Conservation (phyloP, 179 eudicot genomes). For the Vitellaria paradoxa region DNA sequence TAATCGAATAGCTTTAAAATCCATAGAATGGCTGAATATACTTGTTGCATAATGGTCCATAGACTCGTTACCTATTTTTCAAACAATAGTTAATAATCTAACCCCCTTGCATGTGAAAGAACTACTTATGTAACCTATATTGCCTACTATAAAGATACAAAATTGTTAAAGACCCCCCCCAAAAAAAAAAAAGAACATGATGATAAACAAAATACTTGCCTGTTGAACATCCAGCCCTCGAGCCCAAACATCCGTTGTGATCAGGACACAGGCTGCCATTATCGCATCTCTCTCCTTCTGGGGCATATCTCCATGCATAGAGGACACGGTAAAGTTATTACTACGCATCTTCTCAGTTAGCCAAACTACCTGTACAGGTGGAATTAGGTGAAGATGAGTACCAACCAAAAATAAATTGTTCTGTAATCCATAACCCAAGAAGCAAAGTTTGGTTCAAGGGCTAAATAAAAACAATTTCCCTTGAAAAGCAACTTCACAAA, state of each 20-base stretch:
- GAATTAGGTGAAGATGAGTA: neutral
- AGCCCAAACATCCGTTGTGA: conserved; percentile 99
- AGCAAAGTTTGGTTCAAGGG: neutral
- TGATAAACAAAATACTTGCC: conserved; percentile 45
- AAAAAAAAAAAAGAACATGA: too few relatives aligned
- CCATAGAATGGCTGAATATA: neutral
- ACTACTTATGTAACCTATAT: neutral
- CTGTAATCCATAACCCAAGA: neutral
- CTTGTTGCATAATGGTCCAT: neutral
- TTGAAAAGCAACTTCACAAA: neutral
- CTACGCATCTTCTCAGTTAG: conserved; percentile 92
- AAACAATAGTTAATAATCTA: neutral
- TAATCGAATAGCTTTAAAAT: neutral
- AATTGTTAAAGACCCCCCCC: too few relatives aligned
- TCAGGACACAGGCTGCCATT: conserved; percentile 92
- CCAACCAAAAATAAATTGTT: neutral
- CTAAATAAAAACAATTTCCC: neutral
- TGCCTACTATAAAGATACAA: neutral
- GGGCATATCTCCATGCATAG: conserved; percentile 99
- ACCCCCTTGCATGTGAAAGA: neutral
- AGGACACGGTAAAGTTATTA: conserved; percentile 85
- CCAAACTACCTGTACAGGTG: conserved; percentile 79
- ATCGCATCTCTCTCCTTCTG: conserved; percentile 98
- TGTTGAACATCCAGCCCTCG: conserved; percentile 98
- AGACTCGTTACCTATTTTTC: neutral